Conservation (phyloP, 2,329 filamentous ascomycete species). For the Aquanectria penicillioides region DNA sequence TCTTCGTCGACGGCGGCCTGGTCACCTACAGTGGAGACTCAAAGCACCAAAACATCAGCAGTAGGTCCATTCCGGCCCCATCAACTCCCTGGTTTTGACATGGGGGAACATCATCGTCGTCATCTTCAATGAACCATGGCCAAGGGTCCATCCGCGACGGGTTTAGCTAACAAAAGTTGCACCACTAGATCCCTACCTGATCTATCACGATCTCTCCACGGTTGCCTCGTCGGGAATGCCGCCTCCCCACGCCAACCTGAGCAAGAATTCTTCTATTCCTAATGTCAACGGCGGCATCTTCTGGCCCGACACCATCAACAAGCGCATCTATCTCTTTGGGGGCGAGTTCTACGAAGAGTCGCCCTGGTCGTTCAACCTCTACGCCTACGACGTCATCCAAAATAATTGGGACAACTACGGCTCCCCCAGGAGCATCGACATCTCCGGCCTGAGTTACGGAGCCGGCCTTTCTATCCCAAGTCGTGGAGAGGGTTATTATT, state of each 20-base stretch:
- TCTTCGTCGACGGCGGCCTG: slow-evolving; percentile 72
- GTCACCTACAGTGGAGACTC: slow-evolving; percentile 63
- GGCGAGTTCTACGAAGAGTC: slow-evolving; percentile 63
- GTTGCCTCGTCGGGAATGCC: slow-evolving; percentile 58
- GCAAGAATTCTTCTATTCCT: slow-evolving; percentile 68
- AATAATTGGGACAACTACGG: slow-evolving; percentile 64
- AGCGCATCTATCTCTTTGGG: slow-evolving; percentile 70
- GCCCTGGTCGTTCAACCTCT: slow-evolving; percentile 60
- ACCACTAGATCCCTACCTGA: slow-evolving; percentile 46
- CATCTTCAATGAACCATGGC: too few relatives aligned
- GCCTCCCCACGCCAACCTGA: slow-evolving; percentile 64
- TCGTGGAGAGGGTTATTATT: slow-evolving; percentile 67
- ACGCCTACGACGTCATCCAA: slow-evolving; percentile 66
- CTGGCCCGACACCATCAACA: slow-evolving; percentile 71
- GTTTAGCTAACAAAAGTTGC: slow-evolving; percentile 2
- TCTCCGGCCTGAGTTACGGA: slow-evolving; percentile 64
- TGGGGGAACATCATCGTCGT: too few relatives aligned
- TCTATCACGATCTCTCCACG: slow-evolving; percentile 66
- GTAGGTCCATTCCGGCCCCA: too few relatives aligned
- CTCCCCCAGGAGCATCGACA: slow-evolving; percentile 45
- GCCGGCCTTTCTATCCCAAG: slow-evolving; percentile 65
- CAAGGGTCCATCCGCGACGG: not conserved
- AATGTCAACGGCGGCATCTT: slow-evolving; percentile 56
- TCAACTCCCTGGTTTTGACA: too few relatives aligned
- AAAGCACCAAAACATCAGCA: slow-evolving; percentile 63